Evolutionary conservation across 2,329 filamentous ascomycete genomes (phyloP).

Genomic region (Cladophialophora bantiana): DNA sequence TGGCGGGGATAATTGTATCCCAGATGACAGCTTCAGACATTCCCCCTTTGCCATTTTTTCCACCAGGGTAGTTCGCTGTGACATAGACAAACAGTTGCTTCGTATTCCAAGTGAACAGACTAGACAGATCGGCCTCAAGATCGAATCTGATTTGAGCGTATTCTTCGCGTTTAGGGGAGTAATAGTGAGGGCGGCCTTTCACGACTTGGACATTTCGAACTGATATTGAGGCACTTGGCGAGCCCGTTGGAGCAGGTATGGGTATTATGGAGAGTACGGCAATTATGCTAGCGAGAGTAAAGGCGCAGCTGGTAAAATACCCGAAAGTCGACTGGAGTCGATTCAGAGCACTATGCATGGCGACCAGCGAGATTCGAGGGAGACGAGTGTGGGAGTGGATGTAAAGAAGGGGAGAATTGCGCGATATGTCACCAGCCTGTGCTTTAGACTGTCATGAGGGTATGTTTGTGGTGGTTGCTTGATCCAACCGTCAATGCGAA

Average conservation of each 20-base stretch:
- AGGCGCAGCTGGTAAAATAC: slow-evolving; percentile 95
- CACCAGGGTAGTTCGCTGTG: slow-evolving; percentile 71
- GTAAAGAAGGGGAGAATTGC: too few species aligned
- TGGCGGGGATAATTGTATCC: slow-evolving; percentile 89
- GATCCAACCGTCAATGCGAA: not conserved
- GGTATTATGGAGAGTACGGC: slow-evolving; percentile 72
- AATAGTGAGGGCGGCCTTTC: slow-evolving; percentile 94
- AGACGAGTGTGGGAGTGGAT: not conserved
- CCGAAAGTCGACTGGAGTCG: slow-evolving; percentile 92
- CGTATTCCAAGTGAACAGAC: slow-evolving; percentile 98
- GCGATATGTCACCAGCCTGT: not conserved
- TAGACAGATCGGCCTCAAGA: slow-evolving; percentile 86
- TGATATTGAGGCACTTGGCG: slow-evolving; percentile 69
- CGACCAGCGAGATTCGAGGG: not conserved
- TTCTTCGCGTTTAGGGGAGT: slow-evolving; percentile 89
- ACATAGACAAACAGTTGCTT: slow-evolving; percentile 98
- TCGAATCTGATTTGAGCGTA: slow-evolving; percentile 95
- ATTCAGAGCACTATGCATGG: slow-evolving; percentile 64
- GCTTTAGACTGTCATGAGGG: not conserved
- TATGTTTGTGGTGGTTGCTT: not conserved
- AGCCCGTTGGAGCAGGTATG: slow-evolving; percentile 62
- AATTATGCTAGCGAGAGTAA: slow-evolving; percentile 78
- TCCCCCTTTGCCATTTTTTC: slow-evolving; percentile 34
- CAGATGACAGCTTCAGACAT: slow-evolving; percentile 84
- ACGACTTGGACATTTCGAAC: slow-evolving; percentile 84